Evolutionary conservation across 768 basidiomycete genomes (phyloP).

Genomic region (Pleurotus sapidus): DNA sequence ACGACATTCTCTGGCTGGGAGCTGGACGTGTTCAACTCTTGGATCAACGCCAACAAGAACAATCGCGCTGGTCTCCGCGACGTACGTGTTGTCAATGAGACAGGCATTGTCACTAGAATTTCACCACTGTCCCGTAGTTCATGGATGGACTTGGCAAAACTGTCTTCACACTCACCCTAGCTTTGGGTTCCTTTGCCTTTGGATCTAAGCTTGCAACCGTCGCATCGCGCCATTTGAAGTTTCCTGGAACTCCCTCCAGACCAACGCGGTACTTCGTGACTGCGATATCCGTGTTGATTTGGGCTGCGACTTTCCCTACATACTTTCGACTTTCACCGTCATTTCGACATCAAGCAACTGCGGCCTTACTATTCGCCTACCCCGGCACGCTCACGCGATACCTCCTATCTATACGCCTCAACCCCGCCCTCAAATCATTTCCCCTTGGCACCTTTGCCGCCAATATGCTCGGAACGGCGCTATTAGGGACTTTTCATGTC

Average conservation of each 20-base stretch:
- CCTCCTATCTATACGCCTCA: slow-evolving; percentile 68
- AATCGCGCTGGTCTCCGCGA: slow-evolving; percentile 65
- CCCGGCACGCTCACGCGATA: slow-evolving; percentile 89
- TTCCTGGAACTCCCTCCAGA: slow-evolving; percentile 37
- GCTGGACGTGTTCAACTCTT: slow-evolving; percentile 80
- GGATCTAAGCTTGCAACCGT: slow-evolving; percentile 61
- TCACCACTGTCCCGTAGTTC: slow-evolving; percentile 47
- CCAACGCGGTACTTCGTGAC: slow-evolving; percentile 49
- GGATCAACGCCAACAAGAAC: slow-evolving; percentile 63
- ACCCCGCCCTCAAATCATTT: slow-evolving; percentile 56
- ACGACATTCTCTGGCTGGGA: slow-evolving; percentile 99
- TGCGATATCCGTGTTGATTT: slow-evolving; percentile 57
- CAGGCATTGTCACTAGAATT: slow-evolving; percentile 6
- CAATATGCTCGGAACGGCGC: slow-evolving; percentile 77
- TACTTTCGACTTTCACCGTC: slow-evolving; percentile 70
- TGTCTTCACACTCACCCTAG: slow-evolving; percentile 73
- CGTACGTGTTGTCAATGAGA: slow-evolving; percentile 42
- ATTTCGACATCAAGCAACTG: slow-evolving; percentile 78
- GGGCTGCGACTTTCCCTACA: slow-evolving; percentile 71
- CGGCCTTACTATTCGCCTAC: slow-evolving; percentile 86
- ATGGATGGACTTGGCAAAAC: slow-evolving; percentile 84
- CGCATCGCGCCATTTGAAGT: slow-evolving; percentile 37
- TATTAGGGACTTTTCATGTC: slow-evolving; percentile 73
- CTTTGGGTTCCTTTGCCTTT: slow-evolving; percentile 73
- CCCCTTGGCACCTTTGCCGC: slow-evolving; percentile 80